Conservation (phyloP, 202 grass and related monocot genomes). For the Cymbopogon flexuosus region DNA sequence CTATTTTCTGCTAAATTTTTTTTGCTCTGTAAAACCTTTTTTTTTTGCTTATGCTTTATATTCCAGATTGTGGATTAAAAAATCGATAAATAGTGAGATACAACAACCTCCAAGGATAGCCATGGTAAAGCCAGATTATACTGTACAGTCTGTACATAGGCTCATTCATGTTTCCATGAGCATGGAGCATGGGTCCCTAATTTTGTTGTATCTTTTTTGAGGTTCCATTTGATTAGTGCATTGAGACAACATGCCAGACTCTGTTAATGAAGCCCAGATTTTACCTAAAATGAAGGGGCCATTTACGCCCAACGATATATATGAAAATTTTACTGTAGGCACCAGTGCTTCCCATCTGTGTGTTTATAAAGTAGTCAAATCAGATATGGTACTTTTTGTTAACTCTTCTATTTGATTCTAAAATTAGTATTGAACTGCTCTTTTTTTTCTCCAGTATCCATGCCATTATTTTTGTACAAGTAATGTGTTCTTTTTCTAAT, state of each 20-base stretch:
- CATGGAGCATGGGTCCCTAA: not conserved
- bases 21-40: not conserved
- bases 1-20: not conserved
- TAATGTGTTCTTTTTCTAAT: not conserved
- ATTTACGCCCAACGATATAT: not conserved
- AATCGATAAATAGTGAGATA: not conserved
- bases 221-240: not conserved
- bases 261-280: not conserved
- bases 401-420: not conserved
- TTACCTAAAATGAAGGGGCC: not conserved
- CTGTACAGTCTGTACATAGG: not conserved
- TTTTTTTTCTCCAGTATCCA: not conserved
- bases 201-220: not conserved
- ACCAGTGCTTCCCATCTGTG: not conserved
- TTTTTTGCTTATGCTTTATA: not conserved
- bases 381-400: not conserved
- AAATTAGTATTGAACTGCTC: not conserved
- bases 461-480: not conserved
- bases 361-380: not conserved
- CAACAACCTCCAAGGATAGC: not conserved
- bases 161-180: not conserved
- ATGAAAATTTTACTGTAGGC: not conserved
- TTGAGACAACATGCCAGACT: too few species aligned
- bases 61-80: not conserved
- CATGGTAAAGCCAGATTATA: not conserved